These are phyloP conservation scores for Primulina eburnea DNA, from an alignment of 257 asterid species.

Conservation along the genomic window DNA sequence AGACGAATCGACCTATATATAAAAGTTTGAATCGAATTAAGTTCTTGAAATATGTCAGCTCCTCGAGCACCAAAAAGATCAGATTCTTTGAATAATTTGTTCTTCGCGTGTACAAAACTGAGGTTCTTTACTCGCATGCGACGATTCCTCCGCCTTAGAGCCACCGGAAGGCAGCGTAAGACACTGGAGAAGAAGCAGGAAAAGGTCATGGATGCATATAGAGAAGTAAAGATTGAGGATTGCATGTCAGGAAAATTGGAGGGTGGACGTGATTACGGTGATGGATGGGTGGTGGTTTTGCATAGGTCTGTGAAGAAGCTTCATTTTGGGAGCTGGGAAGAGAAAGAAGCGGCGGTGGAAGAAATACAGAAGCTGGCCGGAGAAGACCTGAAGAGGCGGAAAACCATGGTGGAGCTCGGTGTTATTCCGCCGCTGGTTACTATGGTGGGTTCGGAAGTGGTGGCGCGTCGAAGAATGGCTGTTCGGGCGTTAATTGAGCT, in stretches of 20 bases:
- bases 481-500: conserved; percentile 61
- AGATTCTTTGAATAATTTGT: conserved; percentile 36
- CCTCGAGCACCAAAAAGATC: conserved; percentile 37
- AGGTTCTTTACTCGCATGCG: conserved; percentile 38
- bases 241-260: conserved; percentile 22
- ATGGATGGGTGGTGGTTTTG: conserved; percentile 44
- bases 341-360: conserved; percentile 62
- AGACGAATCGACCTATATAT: background rate
- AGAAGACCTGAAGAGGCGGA: conserved; percentile 51
- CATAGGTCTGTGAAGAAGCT: conserved; percentile 70
- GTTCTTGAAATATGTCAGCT: conserved; percentile 39
- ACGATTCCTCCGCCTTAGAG: conserved; percentile 36
- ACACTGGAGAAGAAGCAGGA: conserved; percentile 27
- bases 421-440: conserved; percentile 84
- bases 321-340: conserved; percentile 82
- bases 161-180: conserved; percentile 25
- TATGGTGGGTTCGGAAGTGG: conserved; percentile 63
- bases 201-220: background rate
- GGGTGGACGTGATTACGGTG: conserved; percentile 10
- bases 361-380: conserved; percentile 65
- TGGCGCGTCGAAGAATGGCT: conserved; percentile 56
- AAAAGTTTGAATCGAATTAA: conserved; percentile 25
- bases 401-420: conserved; percentile 82
- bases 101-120: conserved; percentile 29
- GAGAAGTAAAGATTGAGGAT: conserved; percentile 19